These are phyloP conservation scores for Aspergillus kassunensis DNA, from an alignment of 495 filamentous ascomycete species.

Conservation along the genomic window DNA sequence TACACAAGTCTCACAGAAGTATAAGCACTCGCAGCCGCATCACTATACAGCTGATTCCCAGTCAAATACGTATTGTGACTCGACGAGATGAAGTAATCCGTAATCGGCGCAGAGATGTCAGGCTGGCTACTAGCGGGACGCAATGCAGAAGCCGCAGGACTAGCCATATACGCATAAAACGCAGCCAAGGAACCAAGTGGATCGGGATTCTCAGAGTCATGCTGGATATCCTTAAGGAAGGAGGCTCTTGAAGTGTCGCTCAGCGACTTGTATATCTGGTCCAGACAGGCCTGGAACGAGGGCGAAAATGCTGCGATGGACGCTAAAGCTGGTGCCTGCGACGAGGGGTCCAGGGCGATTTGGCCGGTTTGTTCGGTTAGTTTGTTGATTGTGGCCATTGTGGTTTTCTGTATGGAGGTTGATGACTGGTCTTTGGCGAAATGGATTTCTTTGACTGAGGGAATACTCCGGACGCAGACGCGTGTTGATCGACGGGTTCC, in stretches of 20 bases:
- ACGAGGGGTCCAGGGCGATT: constrained; percentile 9
- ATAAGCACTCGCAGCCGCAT: constrained; percentile 77
- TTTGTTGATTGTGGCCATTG: constrained; percentile 7
- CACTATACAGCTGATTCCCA: constrained; percentile 85
- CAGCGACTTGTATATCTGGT: constrained; percentile 31
- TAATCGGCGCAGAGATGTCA: constrained; percentile 64
- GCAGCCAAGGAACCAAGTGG: constrained; percentile 38
- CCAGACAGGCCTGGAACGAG: constrained; percentile 26
- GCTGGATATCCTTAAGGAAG: constrained; percentile 28
- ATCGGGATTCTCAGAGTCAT: constrained; percentile 16
- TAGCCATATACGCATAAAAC: constrained; percentile 61
- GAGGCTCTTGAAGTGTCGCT: constrained; percentile 10
- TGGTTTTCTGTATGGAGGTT: neutral
- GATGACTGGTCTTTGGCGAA: no score
- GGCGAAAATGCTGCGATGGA: constrained; percentile 25
- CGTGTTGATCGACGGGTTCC: no score
- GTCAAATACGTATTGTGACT: constrained; percentile 96
- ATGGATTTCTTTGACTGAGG: no score
- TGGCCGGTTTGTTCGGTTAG: constrained; percentile 13
- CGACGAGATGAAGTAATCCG: constrained; percentile 85
- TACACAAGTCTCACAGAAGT: constrained; percentile 55
- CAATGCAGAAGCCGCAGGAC: constrained; percentile 44
- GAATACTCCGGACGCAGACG: no score
- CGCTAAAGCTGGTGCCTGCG: constrained; percentile 2
- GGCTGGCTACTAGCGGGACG: constrained; percentile 28